Percentiles rank a stretch among this genome's conserved stretches.
These are phyloP conservation scores for Collybia sordida DNA, from an alignment of 768 basidiomycete genomes.

Conservation along the genomic window DNA sequence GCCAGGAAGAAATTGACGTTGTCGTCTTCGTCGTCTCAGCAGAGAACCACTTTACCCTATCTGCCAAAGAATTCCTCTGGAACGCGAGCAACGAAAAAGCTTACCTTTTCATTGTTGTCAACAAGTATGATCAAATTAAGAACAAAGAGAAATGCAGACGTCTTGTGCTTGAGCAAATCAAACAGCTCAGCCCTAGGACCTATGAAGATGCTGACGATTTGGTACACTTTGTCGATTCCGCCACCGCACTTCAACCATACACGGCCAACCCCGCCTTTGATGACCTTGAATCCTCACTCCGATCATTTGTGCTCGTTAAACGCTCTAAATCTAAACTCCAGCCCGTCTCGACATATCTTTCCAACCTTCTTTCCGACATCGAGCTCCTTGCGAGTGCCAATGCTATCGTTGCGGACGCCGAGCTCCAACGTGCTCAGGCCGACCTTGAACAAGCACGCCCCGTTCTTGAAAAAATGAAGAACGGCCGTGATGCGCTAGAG, in stretches of 20 bases:
- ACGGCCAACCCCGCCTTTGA: constrained; percentile 73
- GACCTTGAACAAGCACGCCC: constrained; percentile 74
- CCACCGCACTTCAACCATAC: constrained; percentile 65
- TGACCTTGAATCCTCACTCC: constrained; percentile 84
- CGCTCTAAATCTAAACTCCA: constrained; percentile 95
- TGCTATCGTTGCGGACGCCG: constrained; percentile 78
- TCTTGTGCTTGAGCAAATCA: constrained; percentile 91
- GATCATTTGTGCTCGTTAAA: constrained; percentile 95
- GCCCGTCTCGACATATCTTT: constrained; percentile 89
- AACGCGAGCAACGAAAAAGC: constrained; percentile 97
- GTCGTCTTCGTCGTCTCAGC: constrained; percentile 97
- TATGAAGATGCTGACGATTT: constrained; percentile 90
- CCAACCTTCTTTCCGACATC: constrained; percentile 86
- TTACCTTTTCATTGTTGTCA: constrained; percentile 97
- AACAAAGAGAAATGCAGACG: constrained; percentile 93
- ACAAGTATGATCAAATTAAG: constrained; percentile 94
- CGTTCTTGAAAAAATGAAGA: constrained; percentile 85
- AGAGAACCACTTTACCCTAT: constrained; percentile 97
- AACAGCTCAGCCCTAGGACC: constrained; percentile 87
- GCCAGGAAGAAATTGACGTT: constrained; percentile 98
- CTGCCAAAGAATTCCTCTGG: constrained; percentile 90
- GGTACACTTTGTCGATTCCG: constrained; percentile 98
- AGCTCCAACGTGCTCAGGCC: constrained; percentile 67
- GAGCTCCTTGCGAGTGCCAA: constrained; percentile 87
- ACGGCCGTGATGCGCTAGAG: constrained; percentile 70